A percentile compares a stretch with the other conserved stretches of the same genome.
Conservation (phyloP, 2,329 filamentous ascomycete species). For the Fusarium pseudonygamai region DNA sequence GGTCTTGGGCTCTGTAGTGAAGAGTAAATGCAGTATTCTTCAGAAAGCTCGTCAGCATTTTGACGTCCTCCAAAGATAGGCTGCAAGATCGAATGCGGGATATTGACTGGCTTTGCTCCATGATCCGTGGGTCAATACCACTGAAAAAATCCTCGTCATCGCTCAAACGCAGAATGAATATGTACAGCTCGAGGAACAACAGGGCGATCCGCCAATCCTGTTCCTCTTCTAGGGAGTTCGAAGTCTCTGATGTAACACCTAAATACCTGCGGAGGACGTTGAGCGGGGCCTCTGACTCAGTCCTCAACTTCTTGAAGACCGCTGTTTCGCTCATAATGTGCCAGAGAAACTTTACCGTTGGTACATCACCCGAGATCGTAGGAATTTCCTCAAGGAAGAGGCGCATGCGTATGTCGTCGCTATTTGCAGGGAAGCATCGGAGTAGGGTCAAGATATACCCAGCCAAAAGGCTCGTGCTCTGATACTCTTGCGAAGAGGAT, state of each 20-base stretch:
- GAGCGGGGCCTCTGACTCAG: conserved; percentile 44
- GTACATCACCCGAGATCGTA: conserved; percentile 64
- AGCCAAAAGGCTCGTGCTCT: conserved; percentile 72
- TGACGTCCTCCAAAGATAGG: conserved; percentile 76
- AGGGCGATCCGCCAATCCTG: conserved; percentile 88
- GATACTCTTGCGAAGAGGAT: conserved; percentile 46
- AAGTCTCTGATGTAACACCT: conserved; percentile 40
- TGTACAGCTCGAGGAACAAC: conserved; percentile 93
- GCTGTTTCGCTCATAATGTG: conserved; percentile 61
- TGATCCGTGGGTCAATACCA: conserved; percentile 55
- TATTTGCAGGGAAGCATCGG: conserved; percentile 81
- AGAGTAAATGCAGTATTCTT: conserved; percentile 91
- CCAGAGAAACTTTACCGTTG: conserved; percentile 79
- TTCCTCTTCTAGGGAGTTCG: conserved; percentile 42
- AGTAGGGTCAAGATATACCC: conserved; percentile 88
- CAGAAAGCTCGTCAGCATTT: conserved; percentile 80
- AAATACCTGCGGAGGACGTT: conserved; percentile 47
- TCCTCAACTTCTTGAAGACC: conserved; percentile 48
- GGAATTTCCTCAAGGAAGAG: conserved; percentile 71
- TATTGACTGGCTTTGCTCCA: conserved; percentile 52
- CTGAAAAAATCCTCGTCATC: conserved; percentile 96
- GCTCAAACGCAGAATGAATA: conserved; percentile 89
- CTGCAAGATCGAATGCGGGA: conserved; percentile 70
- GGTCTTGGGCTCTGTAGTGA: conserved; percentile 82
- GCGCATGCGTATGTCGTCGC: conserved; percentile 94